phyloP scores from a whole-genome alignment of 2,329 filamentous ascomycete species.

The Emmonsiellopsis sp. region DNA sequence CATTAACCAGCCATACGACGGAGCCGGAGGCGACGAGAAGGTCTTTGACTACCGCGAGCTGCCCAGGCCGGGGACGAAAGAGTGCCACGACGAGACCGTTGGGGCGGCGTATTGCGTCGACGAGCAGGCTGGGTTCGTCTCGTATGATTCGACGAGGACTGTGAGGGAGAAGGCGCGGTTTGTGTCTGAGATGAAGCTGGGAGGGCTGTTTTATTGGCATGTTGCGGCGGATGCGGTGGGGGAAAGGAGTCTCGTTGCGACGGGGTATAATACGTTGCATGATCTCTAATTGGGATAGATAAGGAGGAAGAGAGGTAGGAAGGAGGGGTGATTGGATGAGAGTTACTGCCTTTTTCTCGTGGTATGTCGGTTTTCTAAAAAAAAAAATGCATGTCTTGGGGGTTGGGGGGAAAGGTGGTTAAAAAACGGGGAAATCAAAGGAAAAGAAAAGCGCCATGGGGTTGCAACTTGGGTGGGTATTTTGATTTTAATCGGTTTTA shows the following conservation, averaged over 20 bases:
- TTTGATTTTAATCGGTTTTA: too few species aligned
- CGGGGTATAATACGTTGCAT: constrained; percentile 49
- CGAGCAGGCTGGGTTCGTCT: constrained; percentile 66
- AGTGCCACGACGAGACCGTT: constrained; percentile 57
- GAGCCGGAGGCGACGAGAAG: constrained; percentile 49
- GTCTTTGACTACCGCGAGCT: constrained; percentile 67
- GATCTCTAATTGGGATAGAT: constrained; percentile 25
- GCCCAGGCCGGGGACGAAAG: constrained; percentile 52
- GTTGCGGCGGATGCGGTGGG: constrained; percentile 58
- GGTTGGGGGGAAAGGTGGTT: not conserved
- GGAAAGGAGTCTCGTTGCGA: constrained; percentile 49
- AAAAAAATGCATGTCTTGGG: not conserved
- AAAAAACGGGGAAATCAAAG: not conserved
- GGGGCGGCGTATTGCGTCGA: constrained; percentile 62
- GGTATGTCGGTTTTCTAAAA: not conserved
- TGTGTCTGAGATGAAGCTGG: constrained; percentile 61
- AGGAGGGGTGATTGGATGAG: not conserved
- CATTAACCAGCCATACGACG: constrained; percentile 45
- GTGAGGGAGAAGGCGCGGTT: constrained; percentile 67
- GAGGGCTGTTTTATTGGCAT: constrained; percentile 74
- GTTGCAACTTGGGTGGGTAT: too few species aligned
- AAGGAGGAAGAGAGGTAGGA: not conserved
- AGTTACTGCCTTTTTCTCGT: not conserved
- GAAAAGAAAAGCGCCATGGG: not conserved
- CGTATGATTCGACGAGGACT: constrained; percentile 69